Base-by-base conservation (phyloP, 805 yeast genomes). In the Lachancea dasiensis region DNA sequence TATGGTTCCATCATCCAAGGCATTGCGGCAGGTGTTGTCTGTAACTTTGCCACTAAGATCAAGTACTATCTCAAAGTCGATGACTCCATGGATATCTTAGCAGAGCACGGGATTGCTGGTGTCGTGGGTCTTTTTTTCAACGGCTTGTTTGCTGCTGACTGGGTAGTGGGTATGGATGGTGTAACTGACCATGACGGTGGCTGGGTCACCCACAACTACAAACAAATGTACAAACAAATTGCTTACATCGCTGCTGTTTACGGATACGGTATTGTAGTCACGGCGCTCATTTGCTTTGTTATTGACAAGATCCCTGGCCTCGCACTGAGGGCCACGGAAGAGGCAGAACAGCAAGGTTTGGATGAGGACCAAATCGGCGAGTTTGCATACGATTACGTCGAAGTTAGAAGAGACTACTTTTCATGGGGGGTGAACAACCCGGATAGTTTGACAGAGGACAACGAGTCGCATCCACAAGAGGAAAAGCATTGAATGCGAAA, bases 101-200 rank as follows among this genome's bases (percentile, higher is more conserved):
- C 97, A n/a, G 97, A 90, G 76, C 98, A 90, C 79, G 97, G 96
- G 34, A 72, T 90, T 51, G 97, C 97, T 0, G 98, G 98, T 22
- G 72, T 89, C 32, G 72, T 90, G 31, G 97, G 98, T 0, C 69
- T 89, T 33, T 41, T 90, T n/a, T 87, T 86, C 67, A 87, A 86
- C 56, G 96, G 85, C 0, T 56, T 90, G 1, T 89, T 92, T 56
- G 97, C 85, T 11, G 85, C 89, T 5, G 75, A 82, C 39, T 82
- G 86, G 61, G 94, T 92, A 38, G 75, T 90, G 45, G 96, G 95
- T 11, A 81, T 86, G 60, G 97, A 90, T 57, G 94, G 94, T 17
- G 74, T 70, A 32, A 81, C 95, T 5, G 82, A 71, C 36, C 95
- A 86, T 52, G 73, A 64, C 4, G 97, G 97, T 49, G 98, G 97